Conservation (phyloP, 2,329 filamentous ascomycete genomes). For the Boeremia lycopersici region DNA sequence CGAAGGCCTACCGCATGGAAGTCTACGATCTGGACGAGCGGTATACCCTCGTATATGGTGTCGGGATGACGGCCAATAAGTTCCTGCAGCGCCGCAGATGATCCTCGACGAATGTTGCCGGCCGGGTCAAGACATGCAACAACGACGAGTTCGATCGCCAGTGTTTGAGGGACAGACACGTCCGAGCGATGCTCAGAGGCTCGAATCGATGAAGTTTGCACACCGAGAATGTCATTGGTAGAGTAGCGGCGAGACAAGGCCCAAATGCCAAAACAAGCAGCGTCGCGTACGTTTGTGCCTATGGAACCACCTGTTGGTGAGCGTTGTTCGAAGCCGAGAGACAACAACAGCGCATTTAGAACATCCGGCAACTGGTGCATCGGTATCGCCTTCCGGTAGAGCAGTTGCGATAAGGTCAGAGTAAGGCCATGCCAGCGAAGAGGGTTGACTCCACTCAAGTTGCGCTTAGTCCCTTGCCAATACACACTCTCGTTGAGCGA, state of each 20-base stretch:
- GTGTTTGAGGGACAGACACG: slow-evolving; percentile 67
- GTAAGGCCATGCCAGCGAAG: slow-evolving; percentile 92
- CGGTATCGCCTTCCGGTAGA: slow-evolving; percentile 84
- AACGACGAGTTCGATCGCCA: slow-evolving; percentile 81
- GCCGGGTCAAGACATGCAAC: slow-evolving; percentile 85
- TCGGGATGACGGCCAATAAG: slow-evolving; percentile 92
- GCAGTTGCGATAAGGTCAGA: slow-evolving; percentile 81
- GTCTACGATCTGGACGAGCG: slow-evolving; percentile 86
- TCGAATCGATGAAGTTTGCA: slow-evolving; percentile 56
- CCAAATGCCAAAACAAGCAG: slow-evolving; percentile 96
- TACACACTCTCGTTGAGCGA: slow-evolving; percentile 67
- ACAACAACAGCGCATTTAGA: slow-evolving; percentile 76
- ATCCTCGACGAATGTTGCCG: slow-evolving; percentile 90
- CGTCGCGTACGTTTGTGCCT: slow-evolving; percentile 90
- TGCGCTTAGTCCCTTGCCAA: slow-evolving; percentile 59
- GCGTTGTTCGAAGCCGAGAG: slow-evolving; percentile 86
- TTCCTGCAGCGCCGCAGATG: slow-evolving; percentile 93
- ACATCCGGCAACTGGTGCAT: slow-evolving; percentile 72
- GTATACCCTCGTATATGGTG: slow-evolving; percentile 79
- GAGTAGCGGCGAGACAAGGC: slow-evolving; percentile 85
- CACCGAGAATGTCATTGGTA: slow-evolving; percentile 73
- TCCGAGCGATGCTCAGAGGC: slow-evolving; percentile 51
- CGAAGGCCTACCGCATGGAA: slow-evolving; percentile 93
- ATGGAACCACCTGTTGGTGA: slow-evolving; percentile 82
- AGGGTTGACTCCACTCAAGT: slow-evolving; percentile 78